Conservation (phyloP, 768 basidiomycete genomes). For the Macrolepiota dolichaula region DNA sequence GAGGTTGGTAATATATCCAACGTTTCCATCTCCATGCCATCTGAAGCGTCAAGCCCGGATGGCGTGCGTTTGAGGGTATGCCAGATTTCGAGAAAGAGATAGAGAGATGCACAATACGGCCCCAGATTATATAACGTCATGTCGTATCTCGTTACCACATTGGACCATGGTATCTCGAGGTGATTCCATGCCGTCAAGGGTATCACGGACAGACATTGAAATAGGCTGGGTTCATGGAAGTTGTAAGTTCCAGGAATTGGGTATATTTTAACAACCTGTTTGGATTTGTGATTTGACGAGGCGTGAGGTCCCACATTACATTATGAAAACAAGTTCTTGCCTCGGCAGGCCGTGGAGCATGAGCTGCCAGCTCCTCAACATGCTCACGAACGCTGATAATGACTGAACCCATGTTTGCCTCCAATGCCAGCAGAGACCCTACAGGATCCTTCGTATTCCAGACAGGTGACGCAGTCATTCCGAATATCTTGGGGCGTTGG, state of each 20-base stretch:
- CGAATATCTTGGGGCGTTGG: constrained; percentile 79
- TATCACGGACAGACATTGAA: constrained; percentile 32
- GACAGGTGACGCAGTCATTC: constrained; percentile 90
- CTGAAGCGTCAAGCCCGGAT: background rate
- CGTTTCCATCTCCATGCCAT: constrained; percentile 15
- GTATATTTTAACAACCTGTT: constrained; percentile 57
- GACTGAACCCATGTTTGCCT: constrained; percentile 69
- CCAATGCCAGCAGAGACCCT: constrained; percentile 59
- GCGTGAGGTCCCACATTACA: background rate
- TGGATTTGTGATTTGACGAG: background rate
- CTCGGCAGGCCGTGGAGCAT: constrained; percentile 67
- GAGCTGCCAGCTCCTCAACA: constrained; percentile 55
- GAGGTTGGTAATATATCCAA: constrained; percentile 13
- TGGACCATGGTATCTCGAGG: constrained; percentile 55
- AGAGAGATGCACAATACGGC: constrained; percentile 72
- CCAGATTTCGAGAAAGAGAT: constrained; percentile 58
- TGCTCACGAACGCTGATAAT: constrained; percentile 75
- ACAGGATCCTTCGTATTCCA: constrained; percentile 73
- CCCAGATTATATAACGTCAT: constrained; percentile 64
- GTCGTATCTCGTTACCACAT: constrained; percentile 60
- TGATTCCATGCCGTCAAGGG: constrained; percentile 43
- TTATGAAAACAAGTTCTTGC: constrained; percentile 28
- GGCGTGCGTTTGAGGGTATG: constrained; percentile 33
- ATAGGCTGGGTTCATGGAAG: constrained; percentile 50
- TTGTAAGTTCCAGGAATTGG: constrained; percentile 46